Evolutionary conservation across 768 basidiomycete species (phyloP).

Genomic region (Tylopilus rubrobrunneus): DNA sequence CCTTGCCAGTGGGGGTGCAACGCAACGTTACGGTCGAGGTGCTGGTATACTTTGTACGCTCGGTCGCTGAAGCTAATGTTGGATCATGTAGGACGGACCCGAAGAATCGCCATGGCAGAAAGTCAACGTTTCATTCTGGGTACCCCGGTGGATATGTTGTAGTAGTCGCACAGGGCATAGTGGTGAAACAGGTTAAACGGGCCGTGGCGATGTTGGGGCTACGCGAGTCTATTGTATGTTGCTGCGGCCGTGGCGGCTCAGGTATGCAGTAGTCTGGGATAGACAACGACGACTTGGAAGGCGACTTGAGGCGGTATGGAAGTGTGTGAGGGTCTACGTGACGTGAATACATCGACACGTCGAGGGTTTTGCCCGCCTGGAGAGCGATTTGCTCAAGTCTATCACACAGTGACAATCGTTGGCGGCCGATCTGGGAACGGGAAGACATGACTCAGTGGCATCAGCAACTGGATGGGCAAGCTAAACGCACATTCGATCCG

Average conservation of each 20-base stretch:
- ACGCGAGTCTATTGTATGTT: too few species aligned
- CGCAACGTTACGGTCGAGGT: too few species aligned
- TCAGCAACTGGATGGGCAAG: neutral
- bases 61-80: too few species aligned
- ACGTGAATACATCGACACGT: slow-evolving; percentile 21
- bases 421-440: slow-evolving; percentile 41
- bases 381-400: slow-evolving; percentile 33
- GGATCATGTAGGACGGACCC: too few species aligned
- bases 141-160: too few species aligned
- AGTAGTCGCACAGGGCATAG: too few species aligned
- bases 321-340: slow-evolving; percentile 19
- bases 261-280: slow-evolving; percentile 26
- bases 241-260: slow-evolving; percentile 33
- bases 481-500: slow-evolving; percentile 32
- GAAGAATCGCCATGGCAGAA: too few species aligned
- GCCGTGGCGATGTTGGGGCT: too few species aligned
- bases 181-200: too few species aligned
- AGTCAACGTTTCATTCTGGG: too few species aligned
- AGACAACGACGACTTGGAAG: neutral
- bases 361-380: slow-evolving; percentile 15
- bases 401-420: slow-evolving; percentile 48
- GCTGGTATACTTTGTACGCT: too few species aligned
- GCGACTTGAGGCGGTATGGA: neutral
- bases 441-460: neutral
- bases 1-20: too few species aligned